Evolutionary conservation across 139 green algal species (phyloP), one percentile per base, ranked within the genome.

Genomic region (Volvox reticuliferus): DNA sequence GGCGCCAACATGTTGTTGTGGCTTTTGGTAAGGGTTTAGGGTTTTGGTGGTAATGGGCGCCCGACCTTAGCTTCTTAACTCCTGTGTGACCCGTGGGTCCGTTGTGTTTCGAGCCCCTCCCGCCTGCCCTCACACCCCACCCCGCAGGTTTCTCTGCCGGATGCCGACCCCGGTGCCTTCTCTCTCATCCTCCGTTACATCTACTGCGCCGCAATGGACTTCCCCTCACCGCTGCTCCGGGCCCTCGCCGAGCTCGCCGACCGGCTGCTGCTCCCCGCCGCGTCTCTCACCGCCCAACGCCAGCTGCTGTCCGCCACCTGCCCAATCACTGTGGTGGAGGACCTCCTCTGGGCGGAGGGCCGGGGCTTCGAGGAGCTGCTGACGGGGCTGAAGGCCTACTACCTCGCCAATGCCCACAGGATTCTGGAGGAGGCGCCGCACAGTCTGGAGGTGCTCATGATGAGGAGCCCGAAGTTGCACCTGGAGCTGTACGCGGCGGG

Each of bases 371-470:
- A 20, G 14, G 61, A 33, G 61, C 61, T 87, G n/a, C 81, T 87
- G 61, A 62, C 81, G 61, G 81, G 61, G 30, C 81, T 87, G 30
- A 87, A 87, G 81, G 81, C 21, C 6, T 76, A 62, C 81, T 87
- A 87, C 81, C 81, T 87, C 55, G 18, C 30, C 61, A 61, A 77
- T n/a, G 61, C 81, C 61, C 61, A 87, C 81, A 0, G 17, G 81
- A 62, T 87, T 18, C 19, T 76, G 61, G 81, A 87, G 81, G 61
- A 87, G 81, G 81, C 81, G 81, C 81, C 81, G 17, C 55, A n/a
- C 81, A 87, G 81, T 55, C 61, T 76, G 61, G 81, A 87, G 81
- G 12, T 32, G 81, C 62, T 87, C 17, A 73, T 86, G 79, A 0
- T 44, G 50, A 44, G 50, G 24, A 71, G 55, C 26, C 79, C 79